Base-by-base conservation (phyloP, 2,329 filamentous ascomycete species). In the Pseudogymnoascus destructans region DNA sequence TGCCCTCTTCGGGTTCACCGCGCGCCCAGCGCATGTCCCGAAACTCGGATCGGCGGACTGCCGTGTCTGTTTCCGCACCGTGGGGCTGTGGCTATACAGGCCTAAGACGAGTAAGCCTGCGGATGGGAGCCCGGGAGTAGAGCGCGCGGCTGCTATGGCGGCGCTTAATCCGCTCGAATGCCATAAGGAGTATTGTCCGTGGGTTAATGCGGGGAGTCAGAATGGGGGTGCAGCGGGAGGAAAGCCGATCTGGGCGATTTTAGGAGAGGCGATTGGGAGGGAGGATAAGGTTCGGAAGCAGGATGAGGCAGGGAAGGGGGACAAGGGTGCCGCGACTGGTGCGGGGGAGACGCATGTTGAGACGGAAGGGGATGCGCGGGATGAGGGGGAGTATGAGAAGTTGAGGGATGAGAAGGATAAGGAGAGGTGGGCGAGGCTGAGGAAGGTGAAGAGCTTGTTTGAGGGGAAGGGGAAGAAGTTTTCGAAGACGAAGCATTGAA, bases 51-150 rank as follows among this genome's bases (percentile, higher is more conserved):
- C 66, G 70, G 84, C 68, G 58, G 73, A 63, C 71, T 98, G 93
- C 70, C 79, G 85, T 60, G 87, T 89, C 17, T 98, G 93, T 69
- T 87, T 95, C 67, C 84, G 93, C 60, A 83, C 91, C 1, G 76
- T 97, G 0, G 93, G 93, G 0, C 77, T 98, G 1, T 98, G 93
- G 93, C 86, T 98, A 75, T 97, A 95, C 70, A 86, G 84, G 66
- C 85, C 84, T 70, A 90, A 85, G 70, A 80, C 81, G 65, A 79
- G 86, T 27, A 78, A 81, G 59, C 71, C 73, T 13, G 77, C 76
- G 0, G 71, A 77, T 33, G 67, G 73, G 33, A 72, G 83, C 8
- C 70, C 84, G 9, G 75, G 79, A 3, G n/a, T 17, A 17, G 77
- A 79, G 1, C 30, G 54, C 3, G 63, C 61, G 9, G 79, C 83